Evolutionary conservation across 768 basidiomycete genomes (phyloP), one percentile per base, ranked within the genome.

Genomic region (Plicaturopsis crispa): DNA sequence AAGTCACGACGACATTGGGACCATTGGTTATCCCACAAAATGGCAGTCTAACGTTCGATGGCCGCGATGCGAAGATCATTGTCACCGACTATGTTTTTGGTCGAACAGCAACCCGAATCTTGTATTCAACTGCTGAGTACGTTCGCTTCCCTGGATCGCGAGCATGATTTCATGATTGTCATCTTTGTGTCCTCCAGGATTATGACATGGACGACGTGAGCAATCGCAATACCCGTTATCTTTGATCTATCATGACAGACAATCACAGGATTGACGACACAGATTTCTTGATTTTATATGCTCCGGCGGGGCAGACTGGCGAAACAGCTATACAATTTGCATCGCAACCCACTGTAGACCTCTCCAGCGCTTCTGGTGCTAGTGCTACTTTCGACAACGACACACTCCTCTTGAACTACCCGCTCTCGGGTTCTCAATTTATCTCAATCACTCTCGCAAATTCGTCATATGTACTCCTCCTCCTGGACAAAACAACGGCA

Each of bases 171-270:
- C 2, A 18, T 20, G 23, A 11, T 43, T 36, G 14, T 37, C 6
- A 24, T 8, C n/a, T n/a, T 19, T 16, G 53, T 18, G 4, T 39
- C 17, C 16, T 23, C 16, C 36, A 73, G 72, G 41, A 65, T 74
- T 33, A 64, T 71, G 66, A 72, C 72, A 10, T 73, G 71, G 70
- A 66, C 69, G n/a, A 72, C 70, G 71, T 66, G 39, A 48, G 67
- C 45, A 11, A 31, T 22, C 10, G 11, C 20, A 20, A 7, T 13
- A n/a, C 13, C 21, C 20, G 14, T 3, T 14, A 20, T 14, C 21
- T 22, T 12, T 36, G 12, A 26, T 43, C 11, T 31, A 33, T 41
- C 16, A 18, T 34, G 12, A 5, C 34, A n/a, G n/a, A n/a, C n/a
- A n/a, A n/a, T n/a, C n/a, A 11, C 37, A 72, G 70, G 2, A 62